Percentiles rank a stretch among this genome's conserved stretches.
Conservation (phyloP, 2,329 filamentous ascomycete genomes). For the Fusarium ambrosium region DNA sequence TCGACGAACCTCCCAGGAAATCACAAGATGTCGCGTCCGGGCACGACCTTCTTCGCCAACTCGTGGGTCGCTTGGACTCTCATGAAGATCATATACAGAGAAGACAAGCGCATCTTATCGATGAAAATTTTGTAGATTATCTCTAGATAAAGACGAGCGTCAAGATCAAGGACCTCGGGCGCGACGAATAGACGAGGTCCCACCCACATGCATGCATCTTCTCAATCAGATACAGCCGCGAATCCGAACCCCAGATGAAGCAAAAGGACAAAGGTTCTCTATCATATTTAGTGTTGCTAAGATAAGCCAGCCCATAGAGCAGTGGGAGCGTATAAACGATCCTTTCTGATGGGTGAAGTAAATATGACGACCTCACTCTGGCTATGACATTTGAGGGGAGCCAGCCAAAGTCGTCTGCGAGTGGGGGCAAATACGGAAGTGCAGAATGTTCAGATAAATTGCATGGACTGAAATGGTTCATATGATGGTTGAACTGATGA, state of each 20-base stretch:
- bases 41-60: too few relatives aligned
- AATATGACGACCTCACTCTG: neutral
- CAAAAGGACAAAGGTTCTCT: neutral
- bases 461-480: neutral
- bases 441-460: neutral
- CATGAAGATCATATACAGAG: too few relatives aligned
- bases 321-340: neutral
- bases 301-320: neutral
- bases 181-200: neutral
- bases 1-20: neutral
- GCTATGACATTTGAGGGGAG: neutral
- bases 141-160: neutral
- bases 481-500: too few relatives aligned
- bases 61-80: too few relatives aligned
- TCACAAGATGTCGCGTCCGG: neutral
- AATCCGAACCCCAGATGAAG: neutral
- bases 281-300: neutral
- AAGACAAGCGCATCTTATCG: too few relatives aligned
- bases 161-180: neutral
- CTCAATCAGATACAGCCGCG: neutral
- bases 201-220: neutral
- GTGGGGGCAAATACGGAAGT: neutral
- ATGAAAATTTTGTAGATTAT: neutral
- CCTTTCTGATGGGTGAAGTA: neutral
- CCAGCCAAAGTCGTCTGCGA: neutral